Base-by-base conservation (phyloP, 2,329 filamentous ascomycete species). In the Venturia pyrina region DNA sequence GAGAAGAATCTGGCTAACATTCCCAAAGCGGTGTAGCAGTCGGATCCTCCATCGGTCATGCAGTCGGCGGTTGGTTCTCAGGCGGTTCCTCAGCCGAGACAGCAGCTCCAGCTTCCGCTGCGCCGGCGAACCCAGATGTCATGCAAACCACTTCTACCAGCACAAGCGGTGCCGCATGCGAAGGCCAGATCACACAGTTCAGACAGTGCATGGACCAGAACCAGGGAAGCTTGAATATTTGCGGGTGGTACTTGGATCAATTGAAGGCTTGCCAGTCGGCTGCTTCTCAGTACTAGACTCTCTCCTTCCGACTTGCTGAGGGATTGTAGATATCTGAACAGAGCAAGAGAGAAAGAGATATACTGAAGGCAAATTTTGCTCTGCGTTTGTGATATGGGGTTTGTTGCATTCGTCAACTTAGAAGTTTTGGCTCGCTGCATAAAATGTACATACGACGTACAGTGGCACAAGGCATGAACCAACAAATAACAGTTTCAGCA, bases 181-280 rank as follows among this genome's bases (percentile, higher is more conserved):
- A 87, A 69, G 85, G 83, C 65, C 91, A 95, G 72, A 87, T 92
- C 65, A 86, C 87, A 78, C 86, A 85, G 79, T 98, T 99, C 84
- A 93, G 91, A 73, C 89, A 88, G 81, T 99, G 95, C 84, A 89
- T 99, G 88, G 93, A 98, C 78, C 90, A 98, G 75, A 89, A 99
- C 78, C 46, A 67, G 75, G 95, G 95, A 71, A 92, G 95, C 80
- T 87, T 99, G 89, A 88, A 89, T 75, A 96, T 97, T 75, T 99
- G 95, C 82, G 89, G 90, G 71, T 99, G 93, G 93, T 99, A 99
- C 78, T 81, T 99, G 73, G 95, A 99, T 78, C 93, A 99, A 85
- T 83, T 99, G 78, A 82, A 82, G 78, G 79, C 79, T 21, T 82
- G 80, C 70, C 80, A 82, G 77, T 69, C 72, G 63, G 78, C 79